A percentile compares a stretch with the other conserved stretches of the same genome.
These are phyloP conservation scores for Hypoxylon lienhwacheense DNA, from an alignment of 495 filamentous ascomycete species.

Conservation along the genomic window DNA sequence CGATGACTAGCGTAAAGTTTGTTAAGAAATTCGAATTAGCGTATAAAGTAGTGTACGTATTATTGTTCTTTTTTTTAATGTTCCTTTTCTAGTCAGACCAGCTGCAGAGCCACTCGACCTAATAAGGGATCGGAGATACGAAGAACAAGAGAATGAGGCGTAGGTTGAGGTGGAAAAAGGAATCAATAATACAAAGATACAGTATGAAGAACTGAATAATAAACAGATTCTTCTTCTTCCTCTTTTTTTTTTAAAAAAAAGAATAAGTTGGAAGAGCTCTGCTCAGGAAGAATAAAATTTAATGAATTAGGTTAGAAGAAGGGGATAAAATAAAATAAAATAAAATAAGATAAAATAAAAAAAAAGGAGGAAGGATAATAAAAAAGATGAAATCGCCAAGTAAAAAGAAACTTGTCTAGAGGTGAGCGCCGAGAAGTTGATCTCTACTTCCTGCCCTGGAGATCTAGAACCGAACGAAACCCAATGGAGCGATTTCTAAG, in stretches of 20 bases:
- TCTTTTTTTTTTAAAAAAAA: too few species aligned
- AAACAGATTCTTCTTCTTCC: too few species aligned
- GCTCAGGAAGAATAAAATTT: too few species aligned
- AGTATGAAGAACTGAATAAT: too few species aligned
- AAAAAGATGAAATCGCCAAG: neutral
- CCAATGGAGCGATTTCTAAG: too few species aligned
- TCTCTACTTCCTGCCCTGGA: constrained; percentile 21
- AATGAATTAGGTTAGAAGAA: too few species aligned
- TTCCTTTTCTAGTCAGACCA: constrained; percentile 30
- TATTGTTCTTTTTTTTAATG: too few species aligned
- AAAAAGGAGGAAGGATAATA: neutral
- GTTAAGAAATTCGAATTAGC: constrained; percentile 15
- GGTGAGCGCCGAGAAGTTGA: constrained; percentile 1
- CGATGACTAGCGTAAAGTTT: neutral
- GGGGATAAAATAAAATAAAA: neutral
- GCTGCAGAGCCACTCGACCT: constrained; percentile 17
- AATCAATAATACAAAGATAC: too few species aligned
- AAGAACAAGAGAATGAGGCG: neutral
- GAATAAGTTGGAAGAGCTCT: too few species aligned
- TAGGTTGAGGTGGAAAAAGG: too few species aligned
- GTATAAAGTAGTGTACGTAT: constrained; percentile 4
- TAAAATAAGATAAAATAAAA: neutral
- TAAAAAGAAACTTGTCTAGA: neutral
- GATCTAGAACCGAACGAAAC: constrained; percentile 13
- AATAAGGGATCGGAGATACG: constrained; percentile 1